Conservation (phyloP, 2,329 filamentous ascomycete genomes). For the Cordyceps pruinosa region DNA sequence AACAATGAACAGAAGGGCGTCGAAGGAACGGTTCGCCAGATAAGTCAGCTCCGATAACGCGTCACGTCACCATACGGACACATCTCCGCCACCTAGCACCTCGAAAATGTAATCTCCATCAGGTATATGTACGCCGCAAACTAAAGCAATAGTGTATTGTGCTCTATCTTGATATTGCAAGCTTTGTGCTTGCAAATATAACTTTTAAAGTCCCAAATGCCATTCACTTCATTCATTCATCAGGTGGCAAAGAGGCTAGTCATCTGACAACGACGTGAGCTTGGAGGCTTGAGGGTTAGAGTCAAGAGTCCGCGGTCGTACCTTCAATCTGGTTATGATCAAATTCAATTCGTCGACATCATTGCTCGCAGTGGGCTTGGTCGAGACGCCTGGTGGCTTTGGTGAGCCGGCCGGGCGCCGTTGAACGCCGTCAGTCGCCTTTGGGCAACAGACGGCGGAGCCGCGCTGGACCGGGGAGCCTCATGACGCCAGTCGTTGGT, state of each 20-base stretch:
- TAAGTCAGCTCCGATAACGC: not conserved
- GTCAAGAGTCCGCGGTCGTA: not conserved
- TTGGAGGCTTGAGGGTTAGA: not conserved
- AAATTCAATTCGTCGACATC: conserved; percentile 55
- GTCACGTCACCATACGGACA: not conserved
- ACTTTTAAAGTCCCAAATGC: conserved; percentile 11
- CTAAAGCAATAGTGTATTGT: conserved; percentile 9
- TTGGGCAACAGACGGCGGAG: conserved; percentile 38
- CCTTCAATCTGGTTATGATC: conserved; percentile 15
- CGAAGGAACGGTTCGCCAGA: not conserved
- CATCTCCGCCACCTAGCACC: not conserved
- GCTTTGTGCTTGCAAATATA: conserved; percentile 1
- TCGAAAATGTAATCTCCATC: not conserved
- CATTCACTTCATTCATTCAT: conserved; percentile 7
- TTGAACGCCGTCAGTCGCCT: conserved; percentile 42
- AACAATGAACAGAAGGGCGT: no score
- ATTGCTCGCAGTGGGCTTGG: conserved; percentile 63
- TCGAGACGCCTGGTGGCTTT: conserved; percentile 46
- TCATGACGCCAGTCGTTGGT: conserved; percentile 34
- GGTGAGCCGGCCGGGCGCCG: conserved; percentile 37
- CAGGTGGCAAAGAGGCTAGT: conserved; percentile 10
- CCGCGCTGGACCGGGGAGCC: conserved; percentile 36
- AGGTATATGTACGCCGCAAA: not conserved
- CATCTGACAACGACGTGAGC: conserved; percentile 6
- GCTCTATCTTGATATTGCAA: conserved; percentile 11